A percentile compares a stretch with the other conserved stretches of the same genome.
Evolutionary conservation across 345 rosid genomes (phyloP).

Genomic region (Heritiera littoralis): DNA sequence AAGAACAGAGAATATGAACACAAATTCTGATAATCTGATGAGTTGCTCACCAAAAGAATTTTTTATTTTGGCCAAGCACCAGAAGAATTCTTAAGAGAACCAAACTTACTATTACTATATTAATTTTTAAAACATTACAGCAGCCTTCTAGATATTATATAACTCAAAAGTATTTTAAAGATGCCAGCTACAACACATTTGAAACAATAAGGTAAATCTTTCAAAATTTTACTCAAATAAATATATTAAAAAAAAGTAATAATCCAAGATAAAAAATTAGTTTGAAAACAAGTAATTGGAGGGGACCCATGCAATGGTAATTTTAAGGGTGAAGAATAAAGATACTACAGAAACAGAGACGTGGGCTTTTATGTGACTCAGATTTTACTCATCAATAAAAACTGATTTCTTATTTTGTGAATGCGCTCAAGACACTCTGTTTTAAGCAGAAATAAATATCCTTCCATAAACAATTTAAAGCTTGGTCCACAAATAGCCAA

Average conservation of each 20-base stretch:
- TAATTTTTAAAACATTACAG: not conserved
- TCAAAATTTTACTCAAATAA: not conserved
- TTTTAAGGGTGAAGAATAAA: not conserved
- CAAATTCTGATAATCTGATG: not conserved
- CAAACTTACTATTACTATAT: not conserved
- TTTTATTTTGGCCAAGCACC: not conserved
- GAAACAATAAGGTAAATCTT: not conserved
- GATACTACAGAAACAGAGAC: slow-evolving; percentile 4
- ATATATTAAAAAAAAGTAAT: not conserved
- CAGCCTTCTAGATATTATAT: not conserved
- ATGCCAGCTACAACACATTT: not conserved
- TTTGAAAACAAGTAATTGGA: not conserved
- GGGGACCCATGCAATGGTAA: not conserved
- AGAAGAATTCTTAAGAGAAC: not conserved
- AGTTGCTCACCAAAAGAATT: not conserved
- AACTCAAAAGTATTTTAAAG: not conserved
- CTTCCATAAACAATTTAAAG: not conserved
- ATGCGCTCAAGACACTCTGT: not conserved
- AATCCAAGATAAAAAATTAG: not conserved
- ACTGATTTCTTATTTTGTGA: not conserved
- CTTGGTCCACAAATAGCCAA: not conserved
- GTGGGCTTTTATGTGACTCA: not conserved
- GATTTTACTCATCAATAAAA: not conserved
- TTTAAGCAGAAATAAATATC: not conserved
- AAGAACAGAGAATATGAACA: not conserved